Evolutionary conservation across 495 filamentous ascomycete species (phyloP), one percentile per base, ranked within the genome.

Genomic region (Lasiosphaeris hirsuta): DNA sequence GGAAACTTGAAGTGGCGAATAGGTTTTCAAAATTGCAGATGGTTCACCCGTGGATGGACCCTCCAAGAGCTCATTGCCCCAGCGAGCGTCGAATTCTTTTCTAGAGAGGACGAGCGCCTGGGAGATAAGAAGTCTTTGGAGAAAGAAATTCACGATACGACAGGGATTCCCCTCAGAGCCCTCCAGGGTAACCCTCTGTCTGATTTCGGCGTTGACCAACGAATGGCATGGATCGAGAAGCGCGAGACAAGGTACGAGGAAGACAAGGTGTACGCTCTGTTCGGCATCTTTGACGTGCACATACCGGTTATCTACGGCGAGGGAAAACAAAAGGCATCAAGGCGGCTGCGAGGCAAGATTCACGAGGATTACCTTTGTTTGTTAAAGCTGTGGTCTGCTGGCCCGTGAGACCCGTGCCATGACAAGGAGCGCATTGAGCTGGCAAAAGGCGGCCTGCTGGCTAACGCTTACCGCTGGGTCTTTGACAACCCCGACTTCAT

Each of bases 401-500:
- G 7, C 44, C 33, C 4, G 5, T 4, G 4, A 19, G 49, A 52
- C 49, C 49, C 49, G 7, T 37, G 49, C 49, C 7, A 17, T 19
- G 51, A 54, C 38, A 54, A 54, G 51, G 36, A 54, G 30, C 51
- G 51, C 23, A 75, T 80, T 42, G 65, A 75, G 60, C 33, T 64
- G 8, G 69, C 53, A 1, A 78, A 57, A 42, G 54, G 54, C 38
- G 66, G 66, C n/a, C 60, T 82, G 1, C 54, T 81, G 0, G 17
- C 62, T 17, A 73, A 75, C 43, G 71, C 67, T 9, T 78, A 73
- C 54, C 14, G 37, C 45, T 81, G 72, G 78, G 65, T 81, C 41
- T 65, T 81, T 11, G 53, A 69, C n/a, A 54, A 78, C 39, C 3
- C 41, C 0, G 63, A 64, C 10, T 79, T 78, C 58, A 15, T 14